Percentiles rank a stretch among this genome's conserved stretches.
Evolutionary conservation across 192 early-diverging fungal genomes (phyloP).

Genomic region (Funneliformis mosseae): DNA sequence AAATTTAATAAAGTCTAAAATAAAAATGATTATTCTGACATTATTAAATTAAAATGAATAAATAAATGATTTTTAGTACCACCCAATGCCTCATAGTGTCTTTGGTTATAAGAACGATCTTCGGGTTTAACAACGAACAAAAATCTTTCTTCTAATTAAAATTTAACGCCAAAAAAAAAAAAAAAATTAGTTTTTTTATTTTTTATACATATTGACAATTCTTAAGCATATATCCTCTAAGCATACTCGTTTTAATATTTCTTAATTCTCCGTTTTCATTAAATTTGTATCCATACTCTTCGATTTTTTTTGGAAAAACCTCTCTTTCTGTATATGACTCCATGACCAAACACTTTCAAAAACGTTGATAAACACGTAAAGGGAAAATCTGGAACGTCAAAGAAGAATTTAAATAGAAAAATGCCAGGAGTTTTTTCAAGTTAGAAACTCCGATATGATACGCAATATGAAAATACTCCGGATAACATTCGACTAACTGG

Average conservation of each 20-base stretch:
- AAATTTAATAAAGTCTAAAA: background rate
- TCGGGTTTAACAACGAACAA: constrained; percentile 14
- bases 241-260: constrained; percentile 21
- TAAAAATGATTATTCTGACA: background rate
- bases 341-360: background rate
- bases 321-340: background rate
- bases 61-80: constrained; percentile 6
- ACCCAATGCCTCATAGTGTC: constrained; percentile 27
- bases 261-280: constrained; percentile 25
- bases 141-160: constrained; percentile 21
- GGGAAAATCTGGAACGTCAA: background rate
- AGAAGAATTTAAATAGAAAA: background rate
- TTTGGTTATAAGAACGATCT: constrained; percentile 29
- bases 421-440: background rate
- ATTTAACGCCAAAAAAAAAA: background rate
- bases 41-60: constrained; percentile 1
- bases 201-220: too few species aligned
- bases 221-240: too few species aligned
- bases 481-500: too few species aligned
- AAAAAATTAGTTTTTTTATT: too few species aligned
- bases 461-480: too few species aligned
- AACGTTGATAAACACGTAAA: background rate
- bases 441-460: background rate
- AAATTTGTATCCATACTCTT: constrained; percentile 31
- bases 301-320: constrained; percentile 8